Evolutionary conservation across 2,329 filamentous ascomycete genomes (phyloP).

Genomic region (Ustilaginoidea virens): DNA sequence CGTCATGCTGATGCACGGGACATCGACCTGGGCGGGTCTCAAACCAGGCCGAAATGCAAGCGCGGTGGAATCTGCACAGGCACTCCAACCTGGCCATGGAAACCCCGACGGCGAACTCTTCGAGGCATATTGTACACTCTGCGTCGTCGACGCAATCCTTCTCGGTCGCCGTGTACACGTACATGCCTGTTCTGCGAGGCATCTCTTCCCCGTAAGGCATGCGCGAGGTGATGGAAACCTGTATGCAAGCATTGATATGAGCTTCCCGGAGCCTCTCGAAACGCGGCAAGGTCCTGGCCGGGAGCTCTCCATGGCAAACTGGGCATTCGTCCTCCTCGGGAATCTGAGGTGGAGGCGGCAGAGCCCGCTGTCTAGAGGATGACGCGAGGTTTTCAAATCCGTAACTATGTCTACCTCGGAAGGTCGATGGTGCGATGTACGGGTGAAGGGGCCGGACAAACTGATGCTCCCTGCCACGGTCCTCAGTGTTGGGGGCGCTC

Average conservation of each 20-base stretch:
- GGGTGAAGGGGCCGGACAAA: constrained; percentile 15
- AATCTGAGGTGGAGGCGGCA: constrained; percentile 32
- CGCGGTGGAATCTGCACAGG: constrained; percentile 46
- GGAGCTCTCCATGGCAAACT: constrained; percentile 58
- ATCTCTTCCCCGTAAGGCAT: constrained; percentile 16
- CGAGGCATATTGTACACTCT: constrained; percentile 53
- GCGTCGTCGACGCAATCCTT: constrained; percentile 54
- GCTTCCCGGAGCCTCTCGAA: constrained; percentile 38
- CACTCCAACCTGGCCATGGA: constrained; percentile 53
- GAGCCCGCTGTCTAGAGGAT: constrained; percentile 21
- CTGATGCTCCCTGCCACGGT: constrained; percentile 18
- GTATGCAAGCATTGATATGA: constrained; percentile 44
- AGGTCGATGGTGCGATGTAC: no score
- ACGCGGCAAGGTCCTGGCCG: constrained; percentile 36
- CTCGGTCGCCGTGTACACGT: constrained; percentile 48
- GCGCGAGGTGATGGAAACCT: constrained; percentile 34
- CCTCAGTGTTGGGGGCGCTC: constrained; percentile 13
- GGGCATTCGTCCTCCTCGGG: constrained; percentile 68
- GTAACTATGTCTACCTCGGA: constrained; percentile 17
- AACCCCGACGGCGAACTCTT: constrained; percentile 47
- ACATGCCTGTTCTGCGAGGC: constrained; percentile 41
- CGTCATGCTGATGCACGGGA: constrained; percentile 50
- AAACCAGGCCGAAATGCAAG: constrained; percentile 49
- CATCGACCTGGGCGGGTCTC: constrained; percentile 45
- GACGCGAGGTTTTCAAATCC: constrained; percentile 13